Conservation (phyloP, 2,329 filamentous ascomycete species). For the Onygenales sp. region DNA sequence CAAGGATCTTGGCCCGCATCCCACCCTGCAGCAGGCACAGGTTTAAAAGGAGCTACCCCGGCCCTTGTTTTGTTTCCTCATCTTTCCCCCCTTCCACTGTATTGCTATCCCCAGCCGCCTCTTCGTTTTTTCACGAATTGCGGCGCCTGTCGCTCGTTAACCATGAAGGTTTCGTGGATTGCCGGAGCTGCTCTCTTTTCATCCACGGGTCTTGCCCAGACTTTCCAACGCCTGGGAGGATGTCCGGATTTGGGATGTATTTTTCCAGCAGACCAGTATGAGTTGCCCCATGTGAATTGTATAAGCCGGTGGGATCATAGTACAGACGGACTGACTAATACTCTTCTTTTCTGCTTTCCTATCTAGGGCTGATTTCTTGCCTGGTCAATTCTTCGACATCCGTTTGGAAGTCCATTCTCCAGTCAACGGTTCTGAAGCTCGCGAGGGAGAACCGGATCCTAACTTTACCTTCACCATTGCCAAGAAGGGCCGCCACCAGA, state of each 20-base stretch:
- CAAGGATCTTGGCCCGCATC: background rate
- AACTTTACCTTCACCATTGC: slow-evolving; percentile 67
- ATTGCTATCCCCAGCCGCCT: background rate
- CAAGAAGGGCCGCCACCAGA: slow-evolving; percentile 44
- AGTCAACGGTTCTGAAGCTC: slow-evolving; percentile 72
- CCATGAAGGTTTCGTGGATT: slow-evolving; percentile 19
- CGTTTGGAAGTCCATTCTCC: slow-evolving; percentile 75
- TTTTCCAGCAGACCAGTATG: slow-evolving; percentile 50
- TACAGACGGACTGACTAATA: background rate
- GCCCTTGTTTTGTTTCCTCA: background rate
- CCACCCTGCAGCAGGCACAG: background rate
- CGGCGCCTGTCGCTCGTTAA: background rate
- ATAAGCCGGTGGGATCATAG: background rate
- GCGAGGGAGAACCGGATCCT: slow-evolving; percentile 56
- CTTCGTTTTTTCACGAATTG: background rate
- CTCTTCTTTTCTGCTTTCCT: background rate
- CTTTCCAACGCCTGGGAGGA: slow-evolving; percentile 46
- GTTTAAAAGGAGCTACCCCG: background rate
- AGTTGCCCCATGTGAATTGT: background rate
- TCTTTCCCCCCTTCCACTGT: background rate
- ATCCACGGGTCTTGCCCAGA: slow-evolving; percentile 34
- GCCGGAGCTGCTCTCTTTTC: slow-evolving; percentile 17
- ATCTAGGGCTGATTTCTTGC: slow-evolving; percentile 62
- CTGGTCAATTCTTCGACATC: slow-evolving; percentile 76
- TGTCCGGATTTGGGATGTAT: slow-evolving; percentile 49